Percentiles rank a stretch among this genome's conserved stretches.
Evolutionary conservation across 768 basidiomycete genomes (phyloP).

Genomic region (Kwoniella bestiolae): DNA sequence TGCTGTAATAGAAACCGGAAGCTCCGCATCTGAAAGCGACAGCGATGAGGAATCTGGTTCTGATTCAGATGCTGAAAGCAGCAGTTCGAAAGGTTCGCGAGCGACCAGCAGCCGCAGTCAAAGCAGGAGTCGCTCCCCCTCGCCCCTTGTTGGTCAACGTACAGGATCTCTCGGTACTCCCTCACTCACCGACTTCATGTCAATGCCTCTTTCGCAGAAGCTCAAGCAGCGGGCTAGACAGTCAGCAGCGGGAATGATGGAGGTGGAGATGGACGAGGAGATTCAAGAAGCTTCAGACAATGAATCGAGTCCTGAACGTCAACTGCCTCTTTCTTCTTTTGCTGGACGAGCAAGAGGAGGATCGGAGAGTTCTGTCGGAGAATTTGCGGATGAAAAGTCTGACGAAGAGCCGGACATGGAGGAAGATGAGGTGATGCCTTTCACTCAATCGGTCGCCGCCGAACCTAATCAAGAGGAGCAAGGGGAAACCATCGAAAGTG

Average conservation of each 20-base stretch:
- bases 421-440: slow-evolving; percentile 34
- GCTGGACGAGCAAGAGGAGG: slow-evolving; percentile 11
- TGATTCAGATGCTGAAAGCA: slow-evolving; percentile 13
- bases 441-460: slow-evolving; percentile 5
- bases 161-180: background rate
- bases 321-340: background rate
- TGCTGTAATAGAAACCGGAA: slow-evolving; percentile 41
- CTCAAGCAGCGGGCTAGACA: slow-evolving; percentile 25
- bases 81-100: background rate
- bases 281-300: slow-evolving; percentile 19
- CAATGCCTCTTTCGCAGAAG: slow-evolving; percentile 26
- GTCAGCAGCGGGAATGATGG: slow-evolving; percentile 34
- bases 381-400: slow-evolving; percentile 21
- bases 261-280: slow-evolving; percentile 22
- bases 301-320: slow-evolving; percentile 13
- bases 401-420: slow-evolving; percentile 47
- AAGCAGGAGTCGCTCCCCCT: slow-evolving; percentile 2
- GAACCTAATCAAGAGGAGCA: background rate
- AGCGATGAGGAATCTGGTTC: slow-evolving; percentile 20
- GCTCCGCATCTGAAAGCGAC: slow-evolving; percentile 35
- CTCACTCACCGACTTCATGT: slow-evolving; percentile 27
- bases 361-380: slow-evolving; percentile 41
- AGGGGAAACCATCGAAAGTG: slow-evolving; percentile 5
- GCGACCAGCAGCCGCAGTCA: background rate
- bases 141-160: background rate